Base-by-base conservation (phyloP, 2,329 filamentous ascomycete genomes). In the Pseudocercospora fijiensis region DNA sequence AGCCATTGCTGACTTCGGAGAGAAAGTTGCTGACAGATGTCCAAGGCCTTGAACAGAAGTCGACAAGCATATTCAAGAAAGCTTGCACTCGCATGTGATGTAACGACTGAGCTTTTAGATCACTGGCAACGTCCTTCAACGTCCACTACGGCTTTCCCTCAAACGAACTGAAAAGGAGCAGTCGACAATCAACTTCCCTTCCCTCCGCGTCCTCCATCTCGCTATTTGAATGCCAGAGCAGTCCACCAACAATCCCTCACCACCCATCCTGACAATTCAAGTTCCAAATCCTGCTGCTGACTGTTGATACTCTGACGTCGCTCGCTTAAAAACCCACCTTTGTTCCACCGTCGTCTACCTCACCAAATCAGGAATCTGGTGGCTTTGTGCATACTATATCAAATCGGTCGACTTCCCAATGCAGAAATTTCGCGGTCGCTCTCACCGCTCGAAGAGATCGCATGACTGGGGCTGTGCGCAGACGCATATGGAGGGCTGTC, bases 321-420 rank as follows among this genome's bases (percentile, higher is more conserved):
- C 43, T 53, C 28, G 18, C 16, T 18, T 9, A n/a, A 26, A n/a
- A 22, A 43, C 16, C 27, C 4, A 22, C 27, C 60, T 57, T 61
- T 61, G 59, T 61, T 7, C 27, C 20, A 4, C 28, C 20, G 41
- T n/a, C n/a, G n/a, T n/a, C n/a, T n/a, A 27, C 27, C 49, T 28
- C 58, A 9, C 22, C 30, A 53, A n/a, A 53, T 16, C 13, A 13
- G 37, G 45, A 22, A 45, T 18, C 20, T 47, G 45, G 55, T 43
- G 61, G 61, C 61, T 59, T 63, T 59, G 56, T 33, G 18, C 24
- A 10, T 5, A n/a, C 57, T 51, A 45, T 55, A 53, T 59, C 37
- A 49, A 58, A 59, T 55, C 47, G 61, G 30, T n/a, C n/a, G 28
- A 30, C 33, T 63, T 2, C 61, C 61, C 18, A 27, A 30, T 10